Evolutionary conservation across 345 rosid genomes (phyloP), one percentile per base, ranked within the genome.

Genomic region (Lepidium aucheri): DNA sequence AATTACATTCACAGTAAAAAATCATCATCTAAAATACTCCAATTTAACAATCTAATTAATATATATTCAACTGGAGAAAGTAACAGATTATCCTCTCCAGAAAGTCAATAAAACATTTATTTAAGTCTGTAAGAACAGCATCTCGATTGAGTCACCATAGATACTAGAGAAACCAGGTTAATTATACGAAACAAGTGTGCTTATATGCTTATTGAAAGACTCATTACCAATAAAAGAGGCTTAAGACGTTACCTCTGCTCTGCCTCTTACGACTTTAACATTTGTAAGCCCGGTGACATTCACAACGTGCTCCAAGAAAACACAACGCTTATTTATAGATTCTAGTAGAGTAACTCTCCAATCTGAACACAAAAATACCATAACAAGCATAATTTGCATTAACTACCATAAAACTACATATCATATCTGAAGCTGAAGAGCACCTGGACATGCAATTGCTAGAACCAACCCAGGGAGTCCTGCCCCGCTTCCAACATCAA

Each of bases 391-490:
- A 49, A 38, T 60, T 11, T 0, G 63, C 11, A n/a, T 11, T 30
- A 7, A 7, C 38, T 4, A 39, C 20, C 28, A 53, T 13, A 24
- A 60, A 63, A 12, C 5, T 33, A 39, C 24, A 40, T 30, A 39
- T 2, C 1, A 36, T 5, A 45, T 24, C 4, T 16, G 34, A 39
- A 22, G 13, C 7, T 14, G 40, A 49, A 65, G 60, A 45, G 69
- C 30, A 89, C 95, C 90, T 30, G 94, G 94, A 45, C 86, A 63
- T 17, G 90, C 96, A 65, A 90, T 85, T 32, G 98, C 98, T 50
- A 90, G 77, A 72, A 93, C 70, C 69, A 93, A 30, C 9, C 98
- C 98, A 16, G 97, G 98, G 76, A 90, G 97, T 24, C 97, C 98
- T 0, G 96, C 81, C 2, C 97, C 97, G 7, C 80, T 88, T 56